Percentiles rank a stretch among this genome's conserved stretches.
These are phyloP conservation scores for Ustilago nuda DNA, from an alignment of 1,284 basidiomycete genomes.

Conservation along the genomic window DNA sequence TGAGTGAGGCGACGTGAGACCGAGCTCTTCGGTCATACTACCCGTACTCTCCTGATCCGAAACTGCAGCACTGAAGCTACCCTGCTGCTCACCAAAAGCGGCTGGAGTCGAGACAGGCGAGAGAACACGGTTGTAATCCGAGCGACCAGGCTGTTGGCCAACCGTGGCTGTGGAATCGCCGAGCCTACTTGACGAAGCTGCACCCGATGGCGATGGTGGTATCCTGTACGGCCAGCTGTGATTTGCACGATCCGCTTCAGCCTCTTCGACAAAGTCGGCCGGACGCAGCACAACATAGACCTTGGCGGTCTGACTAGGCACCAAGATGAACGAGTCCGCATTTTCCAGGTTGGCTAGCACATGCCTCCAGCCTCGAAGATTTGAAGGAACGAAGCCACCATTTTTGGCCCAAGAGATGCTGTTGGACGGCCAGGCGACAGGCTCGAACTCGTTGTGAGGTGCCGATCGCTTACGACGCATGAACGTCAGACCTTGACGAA, in stretches of 20 bases:
- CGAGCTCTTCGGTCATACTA: conserved; percentile 26
- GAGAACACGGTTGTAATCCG: conserved; percentile 10
- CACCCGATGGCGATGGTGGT: conserved; percentile 25
- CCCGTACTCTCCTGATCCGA: conserved; percentile 37
- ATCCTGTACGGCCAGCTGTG: conserved; percentile 24
- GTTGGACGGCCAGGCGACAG: conserved; percentile 59
- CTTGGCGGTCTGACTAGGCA: conserved; percentile 45
- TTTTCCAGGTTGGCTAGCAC: conserved; percentile 62
- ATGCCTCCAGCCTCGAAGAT: conserved; percentile 62
- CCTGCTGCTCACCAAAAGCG: conserved; percentile 36
- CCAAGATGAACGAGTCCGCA: conserved; percentile 57
- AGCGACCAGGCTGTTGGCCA: conserved; percentile 9
- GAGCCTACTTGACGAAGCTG: conserved; percentile 18
- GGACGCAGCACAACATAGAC: conserved; percentile 61
- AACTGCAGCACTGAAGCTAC: conserved; percentile 29
- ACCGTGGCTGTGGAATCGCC: conserved; percentile 10
- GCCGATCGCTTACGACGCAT: conserved; percentile 55
- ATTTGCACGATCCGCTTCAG: conserved; percentile 23
- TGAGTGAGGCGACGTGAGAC: conserved; percentile 44
- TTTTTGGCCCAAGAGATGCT: conserved; percentile 57
- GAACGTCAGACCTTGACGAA: conserved; percentile 56
- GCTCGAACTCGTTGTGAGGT: conserved; percentile 43
- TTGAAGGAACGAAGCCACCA: conserved; percentile 59
- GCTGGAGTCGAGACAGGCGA: conserved; percentile 48
- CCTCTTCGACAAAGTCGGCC: conserved; percentile 47